phyloP scores from a whole-genome alignment of 345 rosid species.

The Brassica cretica region DNA sequence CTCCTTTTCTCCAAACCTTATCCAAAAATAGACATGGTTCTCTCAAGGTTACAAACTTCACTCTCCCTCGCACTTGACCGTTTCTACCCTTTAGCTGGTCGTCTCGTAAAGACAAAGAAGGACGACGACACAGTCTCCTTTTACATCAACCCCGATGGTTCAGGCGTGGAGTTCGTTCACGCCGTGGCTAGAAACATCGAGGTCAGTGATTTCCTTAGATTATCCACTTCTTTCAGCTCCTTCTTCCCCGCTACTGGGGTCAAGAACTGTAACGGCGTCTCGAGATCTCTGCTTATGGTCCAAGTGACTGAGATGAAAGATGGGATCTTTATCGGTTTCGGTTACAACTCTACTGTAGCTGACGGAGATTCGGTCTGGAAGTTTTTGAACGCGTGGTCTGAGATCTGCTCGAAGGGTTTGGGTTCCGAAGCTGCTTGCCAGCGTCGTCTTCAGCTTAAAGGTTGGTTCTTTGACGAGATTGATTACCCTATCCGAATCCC shows the following conservation, averaged over 20 bases:
- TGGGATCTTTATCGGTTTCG: conserved; percentile 49
- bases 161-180: conserved; percentile 49
- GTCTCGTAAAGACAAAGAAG: conserved; percentile 34
- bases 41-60: conserved; percentile 37
- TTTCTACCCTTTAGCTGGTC: conserved; percentile 48
- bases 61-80: conserved; percentile 41
- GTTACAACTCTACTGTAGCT: conserved; percentile 40
- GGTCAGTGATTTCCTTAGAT: conserved; percentile 33
- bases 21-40: background rate
- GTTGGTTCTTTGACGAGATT: conserved; percentile 35
- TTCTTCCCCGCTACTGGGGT: conserved; percentile 49
- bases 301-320: conserved; percentile 51
- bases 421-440: background rate
- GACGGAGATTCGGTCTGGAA: conserved; percentile 51
- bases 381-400: conserved; percentile 52
- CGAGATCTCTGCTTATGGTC: conserved; percentile 46
- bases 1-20: conserved; percentile 37
- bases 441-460: conserved; percentile 21
- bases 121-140: conserved; percentile 38
- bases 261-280: conserved; percentile 34
- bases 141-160: conserved; percentile 42
- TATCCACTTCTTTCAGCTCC: conserved; percentile 24
- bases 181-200: conserved; percentile 36
- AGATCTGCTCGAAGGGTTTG: conserved; percentile 31
- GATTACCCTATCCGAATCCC: conserved; percentile 40